A percentile compares a stretch with the other conserved stretches of the same genome.
Evolutionary conservation across 2,329 filamentous ascomycete genomes (phyloP).

Genomic region (Fusarium setosum): DNA sequence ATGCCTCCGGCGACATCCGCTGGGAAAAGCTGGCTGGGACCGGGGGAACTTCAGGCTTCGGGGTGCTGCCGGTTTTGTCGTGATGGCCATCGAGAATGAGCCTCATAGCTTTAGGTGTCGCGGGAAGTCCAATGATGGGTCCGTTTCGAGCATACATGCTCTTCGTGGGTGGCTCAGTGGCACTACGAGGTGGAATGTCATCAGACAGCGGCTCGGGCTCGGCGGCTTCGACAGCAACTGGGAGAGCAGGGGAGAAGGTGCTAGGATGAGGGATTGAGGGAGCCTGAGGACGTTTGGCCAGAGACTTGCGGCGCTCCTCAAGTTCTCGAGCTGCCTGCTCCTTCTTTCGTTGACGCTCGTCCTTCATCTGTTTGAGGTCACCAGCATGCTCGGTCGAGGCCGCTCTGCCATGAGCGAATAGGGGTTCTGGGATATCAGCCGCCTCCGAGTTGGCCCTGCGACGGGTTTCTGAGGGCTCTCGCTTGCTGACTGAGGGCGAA

Average conservation of each 20-base stretch:
- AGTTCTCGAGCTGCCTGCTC: slow-evolving; percentile 85
- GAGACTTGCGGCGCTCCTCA: slow-evolving; percentile 86
- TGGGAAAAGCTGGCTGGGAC: slow-evolving; percentile 62
- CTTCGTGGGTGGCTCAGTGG: slow-evolving; percentile 69
- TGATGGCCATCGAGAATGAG: slow-evolving; percentile 75
- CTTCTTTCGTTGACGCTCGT: slow-evolving; percentile 74
- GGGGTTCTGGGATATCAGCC: slow-evolving; percentile 47
- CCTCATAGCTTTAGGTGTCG: slow-evolving; percentile 91
- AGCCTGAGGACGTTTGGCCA: slow-evolving; percentile 82
- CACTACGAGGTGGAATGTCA: slow-evolving; percentile 68
- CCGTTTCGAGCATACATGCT: slow-evolving; percentile 62
- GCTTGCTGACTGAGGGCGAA: slow-evolving; percentile 49
- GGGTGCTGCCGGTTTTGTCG: slow-evolving; percentile 46
- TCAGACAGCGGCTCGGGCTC: slow-evolving; percentile 54
- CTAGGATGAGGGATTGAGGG: slow-evolving; percentile 83
- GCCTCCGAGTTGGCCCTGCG: slow-evolving; percentile 47
- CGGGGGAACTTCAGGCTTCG: slow-evolving; percentile 66
- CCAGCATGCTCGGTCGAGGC: slow-evolving; percentile 61
- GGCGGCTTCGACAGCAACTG: slow-evolving; percentile 54
- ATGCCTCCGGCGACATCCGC: slow-evolving; percentile 53
- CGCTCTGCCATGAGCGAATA: slow-evolving; percentile 46
- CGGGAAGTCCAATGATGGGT: slow-evolving; percentile 80
- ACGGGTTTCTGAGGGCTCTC: slow-evolving; percentile 55
- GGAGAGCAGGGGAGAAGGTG: slow-evolving; percentile 52
- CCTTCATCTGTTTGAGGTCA: slow-evolving; percentile 66